Conservation (phyloP, 352 stramenopile genomes). For the Phytophthora constricta region DNA sequence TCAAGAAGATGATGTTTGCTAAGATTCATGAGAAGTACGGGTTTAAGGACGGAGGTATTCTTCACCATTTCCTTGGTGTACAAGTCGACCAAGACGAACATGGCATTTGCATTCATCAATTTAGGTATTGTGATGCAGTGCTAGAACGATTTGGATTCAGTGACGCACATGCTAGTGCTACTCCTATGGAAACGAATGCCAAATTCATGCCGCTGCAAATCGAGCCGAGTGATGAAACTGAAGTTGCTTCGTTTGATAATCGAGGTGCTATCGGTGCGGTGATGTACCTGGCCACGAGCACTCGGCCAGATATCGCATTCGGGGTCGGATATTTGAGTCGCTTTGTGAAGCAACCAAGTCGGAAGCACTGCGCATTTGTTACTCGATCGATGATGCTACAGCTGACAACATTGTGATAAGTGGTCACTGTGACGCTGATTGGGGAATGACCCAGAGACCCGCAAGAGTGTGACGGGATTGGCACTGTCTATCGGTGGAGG, state of each 20-base stretch:
- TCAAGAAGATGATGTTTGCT: constrained; percentile 25
- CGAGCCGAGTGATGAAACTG: background rate
- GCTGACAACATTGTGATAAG: constrained; percentile 3
- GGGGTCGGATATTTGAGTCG: constrained; percentile 26
- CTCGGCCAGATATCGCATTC: constrained; percentile 26
- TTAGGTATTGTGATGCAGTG: constrained; percentile 9
- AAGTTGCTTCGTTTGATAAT: constrained; percentile 7
- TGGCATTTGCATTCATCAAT: constrained; percentile 7
- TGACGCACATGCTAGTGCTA: constrained; percentile 2
- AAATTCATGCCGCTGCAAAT: background rate
- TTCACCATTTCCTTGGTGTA: constrained; percentile 11
- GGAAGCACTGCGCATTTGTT: constrained; percentile 13
- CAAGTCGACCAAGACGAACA: constrained; percentile 17
- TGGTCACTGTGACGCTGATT: constrained; percentile 26
- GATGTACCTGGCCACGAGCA: constrained; percentile 40
- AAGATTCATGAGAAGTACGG: constrained; percentile 21
- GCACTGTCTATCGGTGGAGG: constrained; percentile 13
- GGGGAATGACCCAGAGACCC: constrained; percentile 16
- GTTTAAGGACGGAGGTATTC: constrained; percentile 16
- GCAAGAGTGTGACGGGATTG: constrained; percentile 23
- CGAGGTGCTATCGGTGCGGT: constrained; percentile 21
- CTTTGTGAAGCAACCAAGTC: constrained; percentile 17
- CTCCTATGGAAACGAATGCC: constrained; percentile 16
- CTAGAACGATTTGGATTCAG: background rate
- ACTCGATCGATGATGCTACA: background rate